phyloP scores from a whole-genome alignment of 768 basidiomycete genomes.

The Podaxis sp. region DNA sequence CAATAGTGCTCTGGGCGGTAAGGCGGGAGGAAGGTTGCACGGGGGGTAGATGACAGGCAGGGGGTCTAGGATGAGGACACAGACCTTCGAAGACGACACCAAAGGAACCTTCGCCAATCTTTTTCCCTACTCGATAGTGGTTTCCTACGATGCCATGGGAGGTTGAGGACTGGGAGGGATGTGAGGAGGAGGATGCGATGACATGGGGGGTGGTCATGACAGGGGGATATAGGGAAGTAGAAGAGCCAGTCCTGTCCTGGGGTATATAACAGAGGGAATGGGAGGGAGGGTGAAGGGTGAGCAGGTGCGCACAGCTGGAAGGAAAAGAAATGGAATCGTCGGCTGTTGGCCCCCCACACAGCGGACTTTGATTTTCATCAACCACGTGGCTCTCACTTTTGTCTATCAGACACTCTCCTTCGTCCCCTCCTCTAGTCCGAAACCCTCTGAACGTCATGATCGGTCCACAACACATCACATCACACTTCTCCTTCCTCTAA shows the following conservation, averaged over 20 bases:
- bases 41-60: not conserved
- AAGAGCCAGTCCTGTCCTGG: conserved; percentile 23
- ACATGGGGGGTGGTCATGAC: conserved; percentile 82
- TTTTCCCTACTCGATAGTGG: conserved; percentile 91
- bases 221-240: conserved; percentile 11
- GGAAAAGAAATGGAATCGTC: conserved; percentile 27
- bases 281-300: conserved; percentile 18
- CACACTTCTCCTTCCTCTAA: not conserved
- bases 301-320: conserved; percentile 24
- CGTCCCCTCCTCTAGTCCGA: not conserved
- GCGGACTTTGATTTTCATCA: conserved; percentile 25
- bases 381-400: conserved; percentile 4
- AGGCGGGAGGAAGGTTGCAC: not conserved
- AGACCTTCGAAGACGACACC: conserved; percentile 96
- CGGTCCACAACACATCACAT: not conserved
- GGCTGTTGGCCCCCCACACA: conserved; percentile 19
- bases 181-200: conserved; percentile 70
- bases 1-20: not conserved
- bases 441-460: not conserved
- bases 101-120: conserved; percentile 99
- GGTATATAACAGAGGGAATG: conserved; percentile 19
- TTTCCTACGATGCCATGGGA: conserved; percentile 78
- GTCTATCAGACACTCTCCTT: not conserved
- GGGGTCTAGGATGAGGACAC: conserved; percentile 21
- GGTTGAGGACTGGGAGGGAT: conserved; percentile 62